Conservation (phyloP, 73 alveolate species). For the Paramecium tetraurelia region DNA sequence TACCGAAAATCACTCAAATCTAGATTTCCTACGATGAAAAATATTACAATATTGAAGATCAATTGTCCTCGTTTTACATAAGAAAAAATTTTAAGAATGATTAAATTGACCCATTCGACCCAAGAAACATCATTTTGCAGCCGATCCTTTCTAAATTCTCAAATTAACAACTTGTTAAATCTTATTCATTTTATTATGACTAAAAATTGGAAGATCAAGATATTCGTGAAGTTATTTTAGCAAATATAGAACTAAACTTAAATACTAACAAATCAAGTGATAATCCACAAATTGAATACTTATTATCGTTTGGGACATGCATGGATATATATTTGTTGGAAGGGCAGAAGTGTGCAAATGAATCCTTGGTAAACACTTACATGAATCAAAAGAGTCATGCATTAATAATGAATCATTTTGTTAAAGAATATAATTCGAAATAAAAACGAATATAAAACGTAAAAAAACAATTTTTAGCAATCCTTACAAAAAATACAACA, state of each 20-base stretch:
- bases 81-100: neutral
- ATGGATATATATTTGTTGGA: neutral
- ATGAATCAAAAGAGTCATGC: neutral
- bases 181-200: neutral
- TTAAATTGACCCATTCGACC: constrained; percentile 24
- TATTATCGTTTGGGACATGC: neutral
- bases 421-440: neutral
- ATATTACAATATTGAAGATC: neutral
- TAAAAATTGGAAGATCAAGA: neutral
- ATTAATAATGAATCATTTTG: neutral
- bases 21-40: neutral
- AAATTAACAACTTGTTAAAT: neutral
- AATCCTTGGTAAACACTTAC: neutral
- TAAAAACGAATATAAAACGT: neutral
- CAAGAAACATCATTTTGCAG: neutral
- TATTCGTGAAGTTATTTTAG: neutral
- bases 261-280: neutral
- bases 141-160: neutral
- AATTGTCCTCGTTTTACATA: neutral
- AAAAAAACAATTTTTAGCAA: neutral
- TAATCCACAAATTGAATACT: neutral
- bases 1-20: neutral
- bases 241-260: neutral
- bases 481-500: neutral
- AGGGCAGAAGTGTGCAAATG: neutral